phyloP scores from a whole-genome alignment of 768 basidiomycete genomes.

The Tephrocybe rancida region DNA sequence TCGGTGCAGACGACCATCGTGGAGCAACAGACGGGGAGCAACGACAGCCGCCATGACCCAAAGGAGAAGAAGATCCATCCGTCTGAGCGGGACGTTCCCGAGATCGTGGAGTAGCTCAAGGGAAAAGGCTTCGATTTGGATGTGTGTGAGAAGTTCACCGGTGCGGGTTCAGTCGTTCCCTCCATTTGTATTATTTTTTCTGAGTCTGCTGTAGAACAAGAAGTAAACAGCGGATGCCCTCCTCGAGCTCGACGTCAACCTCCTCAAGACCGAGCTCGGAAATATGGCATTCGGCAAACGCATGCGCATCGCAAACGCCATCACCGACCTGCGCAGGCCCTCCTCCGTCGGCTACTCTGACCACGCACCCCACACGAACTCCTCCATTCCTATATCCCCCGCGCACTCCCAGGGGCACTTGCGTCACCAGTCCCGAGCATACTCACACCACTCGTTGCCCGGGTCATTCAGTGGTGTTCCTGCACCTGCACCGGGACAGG shows the following conservation, averaged over 20 bases:
- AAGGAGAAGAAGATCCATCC: constrained; percentile 46
- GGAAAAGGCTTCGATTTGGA: constrained; percentile 80
- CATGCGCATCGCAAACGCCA: constrained; percentile 89
- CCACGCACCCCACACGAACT: too few species aligned
- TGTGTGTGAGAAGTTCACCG: constrained; percentile 84
- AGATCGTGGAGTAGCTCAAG: constrained; percentile 89
- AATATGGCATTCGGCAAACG: constrained; percentile 95
- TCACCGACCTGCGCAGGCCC: constrained; percentile 81
- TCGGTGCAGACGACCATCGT: constrained; percentile 18
- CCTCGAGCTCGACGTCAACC: constrained; percentile 87
- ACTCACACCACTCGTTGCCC: constrained; percentile 48
- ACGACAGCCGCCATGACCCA: constrained; percentile 17
- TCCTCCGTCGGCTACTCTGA: constrained; percentile 65
- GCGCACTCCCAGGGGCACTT: constrained; percentile 41
- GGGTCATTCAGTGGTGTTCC: constrained; percentile 33
- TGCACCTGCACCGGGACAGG: not conserved
- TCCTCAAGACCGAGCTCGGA: constrained; percentile 91
- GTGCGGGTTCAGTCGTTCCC: constrained; percentile 42
- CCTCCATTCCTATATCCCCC: constrained; percentile 22
- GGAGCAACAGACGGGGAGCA: constrained; percentile 7
- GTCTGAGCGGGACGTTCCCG: constrained; percentile 82
- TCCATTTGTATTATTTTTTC: not conserved
- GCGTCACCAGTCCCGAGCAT: constrained; percentile 42
- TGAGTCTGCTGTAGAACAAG: constrained; percentile 71
- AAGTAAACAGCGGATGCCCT: too few species aligned